Evolutionary conservation across 2,329 filamentous ascomycete genomes (phyloP), one percentile per base, ranked within the genome.

Genomic region (Colletotrichum musicola): DNA sequence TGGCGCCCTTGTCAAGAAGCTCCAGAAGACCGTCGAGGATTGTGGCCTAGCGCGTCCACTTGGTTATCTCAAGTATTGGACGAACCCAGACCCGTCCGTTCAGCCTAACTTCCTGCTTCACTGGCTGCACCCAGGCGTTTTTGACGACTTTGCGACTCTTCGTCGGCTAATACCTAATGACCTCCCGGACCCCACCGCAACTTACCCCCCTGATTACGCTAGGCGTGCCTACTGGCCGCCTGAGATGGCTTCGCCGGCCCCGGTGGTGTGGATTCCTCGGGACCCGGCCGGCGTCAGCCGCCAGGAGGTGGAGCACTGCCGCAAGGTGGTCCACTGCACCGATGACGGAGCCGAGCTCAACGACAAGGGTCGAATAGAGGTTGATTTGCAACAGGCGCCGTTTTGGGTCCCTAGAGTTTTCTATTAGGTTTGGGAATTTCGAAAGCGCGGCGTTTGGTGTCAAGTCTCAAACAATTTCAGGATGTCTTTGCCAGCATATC

Each of bases 81-180:
- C 75, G 1, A 71, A 74, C 6, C 74, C 78, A 4, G 69, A 73
- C 1, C 73, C 72, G 25, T 73, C 77, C 44, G 60, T 73, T 1
- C 70, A 75, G 1, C 82, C 81, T 14, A 87, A 87, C 67, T 78
- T 92, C 56, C 72, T 94, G 57, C 78, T 84, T 50, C 89, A 89
- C 71, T 97, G 92, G 83, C 81, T 97, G 63, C 91, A 92, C 72
- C 94, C 94, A 0, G 92, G 95, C 80, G 84, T 89, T 58, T 93
- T 94, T 77, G 85, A 89, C 71, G 89, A 93, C 79, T 97, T 96
- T 76, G 59, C 62, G 77, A 80, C 56, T 74, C 82, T 69, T 81
- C 86, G 1, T 4, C 73, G 60, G 40, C 46, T 53, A 49, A 64
- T 74, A 6, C 72, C 74, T 1, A 44, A 40, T 10, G 70, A 72